These are phyloP conservation scores for Cinchona pubescens DNA, from an alignment of 257 asterid species.

Conservation along the genomic window DNA sequence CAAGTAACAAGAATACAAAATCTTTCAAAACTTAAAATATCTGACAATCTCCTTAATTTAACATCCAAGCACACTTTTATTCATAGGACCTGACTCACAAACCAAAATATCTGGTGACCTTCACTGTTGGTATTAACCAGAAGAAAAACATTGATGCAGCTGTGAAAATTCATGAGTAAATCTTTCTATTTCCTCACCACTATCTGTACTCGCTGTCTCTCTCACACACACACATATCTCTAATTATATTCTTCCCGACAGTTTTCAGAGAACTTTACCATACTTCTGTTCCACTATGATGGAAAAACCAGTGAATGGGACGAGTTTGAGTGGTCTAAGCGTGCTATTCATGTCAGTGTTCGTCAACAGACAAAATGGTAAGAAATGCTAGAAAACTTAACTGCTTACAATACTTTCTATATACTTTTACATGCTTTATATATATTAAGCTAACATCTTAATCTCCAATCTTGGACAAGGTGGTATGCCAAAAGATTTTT, in stretches of 20 bases:
- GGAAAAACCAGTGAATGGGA: slow-evolving; percentile 42
- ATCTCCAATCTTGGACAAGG: slow-evolving; percentile 37
- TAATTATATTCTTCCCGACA: slow-evolving; percentile 11
- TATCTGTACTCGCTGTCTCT: background rate
- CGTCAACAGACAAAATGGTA: slow-evolving; percentile 37
- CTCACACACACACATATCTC: background rate
- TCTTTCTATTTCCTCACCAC: background rate
- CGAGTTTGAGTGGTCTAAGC: slow-evolving; percentile 44
- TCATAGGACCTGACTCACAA: slow-evolving; percentile 41
- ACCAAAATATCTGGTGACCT: slow-evolving; percentile 48
- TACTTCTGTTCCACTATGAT: slow-evolving; percentile 40
- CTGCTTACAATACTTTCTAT: background rate
- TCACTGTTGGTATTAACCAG: slow-evolving; percentile 52
- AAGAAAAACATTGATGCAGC: slow-evolving; percentile 42
- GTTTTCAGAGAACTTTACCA: slow-evolving; percentile 40
- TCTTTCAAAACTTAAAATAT: background rate
- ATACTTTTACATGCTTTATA: background rate
- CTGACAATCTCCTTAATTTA: background rate
- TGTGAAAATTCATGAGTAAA: slow-evolving; percentile 42
- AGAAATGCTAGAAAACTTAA: background rate
- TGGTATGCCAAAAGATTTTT: slow-evolving; percentile 89
- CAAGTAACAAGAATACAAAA: background rate
- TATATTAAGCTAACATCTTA: background rate
- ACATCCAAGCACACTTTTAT: background rate
- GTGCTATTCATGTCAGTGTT: slow-evolving; percentile 39